A percentile compares a stretch with the other conserved stretches of the same genome.
These are phyloP conservation scores for Annona cherimola DNA, from an alignment of 164 flowering plant genomes.

Conservation along the genomic window DNA sequence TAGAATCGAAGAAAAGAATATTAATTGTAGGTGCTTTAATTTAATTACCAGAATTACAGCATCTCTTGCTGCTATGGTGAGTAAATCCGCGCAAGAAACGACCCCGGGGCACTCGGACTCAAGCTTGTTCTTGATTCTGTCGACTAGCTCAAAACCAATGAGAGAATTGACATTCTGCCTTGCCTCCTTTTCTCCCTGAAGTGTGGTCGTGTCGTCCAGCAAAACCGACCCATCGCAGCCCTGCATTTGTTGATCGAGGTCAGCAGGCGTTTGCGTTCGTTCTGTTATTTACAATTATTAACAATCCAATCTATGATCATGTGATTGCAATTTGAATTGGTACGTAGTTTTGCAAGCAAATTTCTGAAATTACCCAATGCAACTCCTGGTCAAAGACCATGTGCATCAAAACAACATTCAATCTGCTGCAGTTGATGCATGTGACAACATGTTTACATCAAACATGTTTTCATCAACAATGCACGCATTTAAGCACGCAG, in stretches of 20 bases:
- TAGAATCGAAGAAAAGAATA: background rate
- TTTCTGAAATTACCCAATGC: too few relatives aligned
- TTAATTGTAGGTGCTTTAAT: background rate
- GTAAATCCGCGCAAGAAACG: slow-evolving; percentile 91
- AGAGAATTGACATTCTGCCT: slow-evolving; percentile 47
- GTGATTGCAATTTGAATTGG: too few relatives aligned
- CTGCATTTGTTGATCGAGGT: slow-evolving; percentile 27
- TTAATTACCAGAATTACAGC: slow-evolving; percentile 73
- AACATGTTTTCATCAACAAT: too few relatives aligned
- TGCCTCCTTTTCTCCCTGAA: slow-evolving; percentile 79
- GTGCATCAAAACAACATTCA: too few relatives aligned
- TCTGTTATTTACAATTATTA: too few relatives aligned
- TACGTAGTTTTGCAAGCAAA: too few relatives aligned
- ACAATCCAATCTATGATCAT: too few relatives aligned
- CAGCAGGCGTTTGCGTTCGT: too few relatives aligned
- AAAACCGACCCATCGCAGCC: slow-evolving; percentile 94
- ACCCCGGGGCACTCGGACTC: slow-evolving; percentile 90
- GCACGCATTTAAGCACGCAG: too few relatives aligned
- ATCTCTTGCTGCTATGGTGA: slow-evolving; percentile 92
- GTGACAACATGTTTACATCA: too few relatives aligned
- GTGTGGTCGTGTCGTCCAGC: slow-evolving; percentile 70
- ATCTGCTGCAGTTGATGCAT: too few relatives aligned
- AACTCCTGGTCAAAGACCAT: too few relatives aligned
- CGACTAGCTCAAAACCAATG: slow-evolving; percentile 62
- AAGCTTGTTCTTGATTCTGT: slow-evolving; percentile 67